Evolutionary conservation across 2,329 filamentous ascomycete genomes (phyloP).

Genomic region (Zalaria sp.): DNA sequence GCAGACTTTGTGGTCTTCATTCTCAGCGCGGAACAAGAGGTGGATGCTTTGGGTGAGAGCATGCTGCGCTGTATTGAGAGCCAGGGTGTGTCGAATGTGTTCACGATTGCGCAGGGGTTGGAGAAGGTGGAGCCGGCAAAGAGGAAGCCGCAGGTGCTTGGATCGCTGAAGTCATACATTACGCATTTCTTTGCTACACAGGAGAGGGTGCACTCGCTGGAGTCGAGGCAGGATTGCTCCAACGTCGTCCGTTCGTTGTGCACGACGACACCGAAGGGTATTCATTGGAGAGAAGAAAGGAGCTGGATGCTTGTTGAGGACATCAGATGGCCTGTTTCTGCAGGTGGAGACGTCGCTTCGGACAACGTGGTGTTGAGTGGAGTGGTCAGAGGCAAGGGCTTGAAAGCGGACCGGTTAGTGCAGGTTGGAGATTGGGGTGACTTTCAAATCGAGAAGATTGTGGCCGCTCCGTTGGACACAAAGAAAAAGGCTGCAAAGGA

Average conservation of each 20-base stretch:
- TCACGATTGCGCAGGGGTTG: conserved; percentile 61
- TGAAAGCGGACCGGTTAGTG: conserved; percentile 81
- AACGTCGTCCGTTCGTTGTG: conserved; percentile 86
- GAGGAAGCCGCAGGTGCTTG: conserved; percentile 58
- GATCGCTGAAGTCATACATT: conserved; percentile 82
- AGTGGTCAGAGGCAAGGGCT: conserved; percentile 66
- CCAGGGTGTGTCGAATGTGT: conserved; percentile 87
- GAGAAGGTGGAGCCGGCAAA: conserved; percentile 69
- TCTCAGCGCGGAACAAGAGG: conserved; percentile 68
- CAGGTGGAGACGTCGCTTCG: conserved; percentile 31
- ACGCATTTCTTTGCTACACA: conserved; percentile 87
- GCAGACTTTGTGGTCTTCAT: conserved; percentile 87
- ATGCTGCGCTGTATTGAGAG: conserved; percentile 79
- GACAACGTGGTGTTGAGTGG: conserved; percentile 48
- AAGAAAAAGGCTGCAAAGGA: conserved; percentile 41
- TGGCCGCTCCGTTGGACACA: conserved; percentile 52
- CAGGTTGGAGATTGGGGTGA: conserved; percentile 91
- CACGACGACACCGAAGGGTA: conserved; percentile 80
- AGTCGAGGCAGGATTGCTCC: conserved; percentile 77
- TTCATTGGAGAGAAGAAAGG: conserved; percentile 89
- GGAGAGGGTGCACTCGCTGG: conserved; percentile 80
- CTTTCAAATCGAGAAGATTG: conserved; percentile 84
- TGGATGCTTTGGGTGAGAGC: conserved; percentile 71
- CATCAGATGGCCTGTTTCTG: conserved; percentile 48
- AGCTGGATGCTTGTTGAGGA: conserved; percentile 92